Evolutionary conservation across 2,329 filamentous ascomycete genomes (phyloP), one percentile per base, ranked within the genome.

Genomic region (Xylariaceae sp.): DNA sequence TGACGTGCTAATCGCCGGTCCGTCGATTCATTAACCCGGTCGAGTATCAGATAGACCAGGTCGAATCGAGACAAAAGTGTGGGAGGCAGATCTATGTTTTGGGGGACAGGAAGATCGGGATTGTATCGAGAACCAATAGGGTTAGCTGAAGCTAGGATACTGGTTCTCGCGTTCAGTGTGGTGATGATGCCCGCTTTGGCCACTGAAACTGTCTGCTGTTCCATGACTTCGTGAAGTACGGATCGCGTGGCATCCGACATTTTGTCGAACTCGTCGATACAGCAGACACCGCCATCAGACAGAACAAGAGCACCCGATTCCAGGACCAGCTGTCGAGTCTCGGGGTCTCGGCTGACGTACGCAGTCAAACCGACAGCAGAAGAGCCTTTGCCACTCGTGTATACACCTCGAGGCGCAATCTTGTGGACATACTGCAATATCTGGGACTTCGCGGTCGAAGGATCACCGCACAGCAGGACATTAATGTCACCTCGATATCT

Each of bases 51-150:
- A 68, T 99, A 99, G 49, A 99, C 92, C 5, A 99, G 78, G 70
- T 99, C 94, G 69, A 99, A 99, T 78, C 94, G 87, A 4, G 91
- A 96, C 50, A 99, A 81, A 5, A 99, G 79, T 0, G 94, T 99
- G 0, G 94, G 94, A 0, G 94, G 94, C 6, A 99, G 83, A 67
- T 99, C 94, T 65, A 99, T 99, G 72, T 99, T 99, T 67, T 97
- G 91, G 2, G 94, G 94, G 11, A 99, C 94, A 0, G 94, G 91
- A 29, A 99, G 76, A 66, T 96, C 92, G 2, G 90, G 88, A 72
- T 99, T 97, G 76, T 99, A 99, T 69, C 95, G 91, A 74, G 90
- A 96, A 65, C 94, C 94, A 62, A 99, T 97, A 1, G 94, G 94
- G 69, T 99, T 99, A 71, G 94, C 94, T 8, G 92, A 97, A 12